phyloP scores from a whole-genome alignment of 495 filamentous ascomycete species.

The Tuber brumale region DNA sequence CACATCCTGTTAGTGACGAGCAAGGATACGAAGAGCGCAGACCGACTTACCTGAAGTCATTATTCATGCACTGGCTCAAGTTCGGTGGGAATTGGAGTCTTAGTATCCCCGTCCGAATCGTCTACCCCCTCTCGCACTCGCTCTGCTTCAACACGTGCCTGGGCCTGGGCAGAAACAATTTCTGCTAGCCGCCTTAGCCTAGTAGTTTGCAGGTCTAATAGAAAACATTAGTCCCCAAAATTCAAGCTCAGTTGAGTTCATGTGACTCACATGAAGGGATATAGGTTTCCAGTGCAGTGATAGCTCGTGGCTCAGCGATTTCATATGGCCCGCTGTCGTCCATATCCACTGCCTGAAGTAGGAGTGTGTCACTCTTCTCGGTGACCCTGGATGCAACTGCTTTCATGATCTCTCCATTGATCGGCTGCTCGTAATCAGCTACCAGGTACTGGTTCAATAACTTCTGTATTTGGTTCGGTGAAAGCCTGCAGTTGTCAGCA shows the following conservation, averaged over 20 bases:
- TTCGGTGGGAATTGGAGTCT: constrained; percentile 11
- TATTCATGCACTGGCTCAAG: constrained; percentile 35
- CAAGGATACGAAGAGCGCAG: constrained; percentile 1
- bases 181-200: constrained; percentile 89
- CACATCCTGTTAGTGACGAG: not conserved
- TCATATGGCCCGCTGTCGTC: constrained; percentile 99
- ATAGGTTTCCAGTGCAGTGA: constrained; percentile 95
- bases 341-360: constrained; percentile 93
- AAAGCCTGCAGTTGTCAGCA: constrained; percentile 57
- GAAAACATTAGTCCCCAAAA: constrained; percentile 42
- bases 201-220: constrained; percentile 77
- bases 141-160: constrained; percentile 32
- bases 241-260: constrained; percentile 31
- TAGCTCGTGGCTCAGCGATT: constrained; percentile 91
- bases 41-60: constrained; percentile 7
- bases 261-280: constrained; percentile 65
- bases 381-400: constrained; percentile 94
- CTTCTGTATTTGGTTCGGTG: constrained; percentile 98
- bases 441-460: constrained; percentile 97
- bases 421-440: constrained; percentile 98
- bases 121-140: constrained; percentile 16
- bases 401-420: constrained; percentile 99
- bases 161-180: constrained; percentile 88
- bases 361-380: constrained; percentile 94
- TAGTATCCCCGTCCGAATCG: constrained; percentile 12